Conservation (phyloP, 129 eudicot genomes). For the Apium graveolens region DNA sequence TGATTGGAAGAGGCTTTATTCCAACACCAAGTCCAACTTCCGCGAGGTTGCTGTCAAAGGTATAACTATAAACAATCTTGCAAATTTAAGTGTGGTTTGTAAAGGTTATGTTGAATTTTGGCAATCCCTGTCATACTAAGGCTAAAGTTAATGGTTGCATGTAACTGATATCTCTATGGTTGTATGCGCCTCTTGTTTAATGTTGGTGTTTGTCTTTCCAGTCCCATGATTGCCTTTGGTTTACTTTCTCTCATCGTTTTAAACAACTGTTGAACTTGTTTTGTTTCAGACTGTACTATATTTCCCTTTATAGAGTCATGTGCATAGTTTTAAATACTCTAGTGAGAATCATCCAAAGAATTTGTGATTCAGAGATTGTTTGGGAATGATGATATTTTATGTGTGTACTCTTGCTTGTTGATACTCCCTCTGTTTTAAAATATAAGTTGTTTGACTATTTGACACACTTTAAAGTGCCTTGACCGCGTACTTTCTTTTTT, state of each 20-base stretch:
- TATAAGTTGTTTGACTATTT: no score
- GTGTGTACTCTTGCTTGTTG: no score
- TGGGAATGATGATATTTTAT: no score
- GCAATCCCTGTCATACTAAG: not conserved
- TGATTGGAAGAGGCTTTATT: conserved; percentile 98
- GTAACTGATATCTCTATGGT: not conserved
- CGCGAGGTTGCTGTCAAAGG: conserved; percentile 99
- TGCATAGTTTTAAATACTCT: no score
- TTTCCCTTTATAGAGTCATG: no score
- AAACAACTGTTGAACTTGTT: no score
- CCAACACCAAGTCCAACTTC: conserved; percentile 88
- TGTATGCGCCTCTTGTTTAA: not conserved
- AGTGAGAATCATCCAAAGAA: no score
- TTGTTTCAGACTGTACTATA: no score
- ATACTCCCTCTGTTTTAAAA: no score
- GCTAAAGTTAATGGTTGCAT: not conserved
- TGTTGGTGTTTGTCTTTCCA: not conserved
- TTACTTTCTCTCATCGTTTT: not conserved
- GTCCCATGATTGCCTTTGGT: not conserved
- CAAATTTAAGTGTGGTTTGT: not conserved
- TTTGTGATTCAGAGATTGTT: no score
- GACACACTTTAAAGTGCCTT: no score
- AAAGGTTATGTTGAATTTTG: not conserved
- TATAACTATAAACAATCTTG: conserved; percentile 14
- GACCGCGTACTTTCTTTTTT: no score